phyloP scores from a whole-genome alignment of 2,329 filamentous ascomycete genomes.

The Pezicula radicicola region DNA sequence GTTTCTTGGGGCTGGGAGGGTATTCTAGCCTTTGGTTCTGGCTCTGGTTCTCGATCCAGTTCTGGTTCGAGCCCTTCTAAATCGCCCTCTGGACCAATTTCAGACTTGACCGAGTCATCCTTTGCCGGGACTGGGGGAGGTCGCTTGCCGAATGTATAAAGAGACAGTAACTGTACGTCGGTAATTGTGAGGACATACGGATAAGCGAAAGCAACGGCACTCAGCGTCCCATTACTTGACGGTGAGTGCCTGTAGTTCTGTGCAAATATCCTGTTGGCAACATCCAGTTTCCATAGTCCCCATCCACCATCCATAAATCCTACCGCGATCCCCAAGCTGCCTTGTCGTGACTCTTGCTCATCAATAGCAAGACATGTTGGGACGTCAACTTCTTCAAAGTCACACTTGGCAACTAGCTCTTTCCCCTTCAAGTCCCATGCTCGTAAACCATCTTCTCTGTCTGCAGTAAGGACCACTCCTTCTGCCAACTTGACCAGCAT shows the following conservation, averaged over 20 bases:
- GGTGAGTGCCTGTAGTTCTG: slow-evolving; percentile 18
- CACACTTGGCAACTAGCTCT: slow-evolving; percentile 51
- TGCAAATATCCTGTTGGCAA: slow-evolving; percentile 28
- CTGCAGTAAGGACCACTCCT: slow-evolving; percentile 75
- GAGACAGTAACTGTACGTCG: slow-evolving; percentile 66
- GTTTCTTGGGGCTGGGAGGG: background rate
- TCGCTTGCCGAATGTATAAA: slow-evolving; percentile 60
- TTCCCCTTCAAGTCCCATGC: slow-evolving; percentile 73
- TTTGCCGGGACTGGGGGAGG: slow-evolving; percentile 6
- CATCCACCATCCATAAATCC: slow-evolving; percentile 74
- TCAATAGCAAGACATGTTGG: slow-evolving; percentile 69
- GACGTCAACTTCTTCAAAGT: slow-evolving; percentile 28
- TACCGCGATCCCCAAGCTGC: slow-evolving; percentile 56
- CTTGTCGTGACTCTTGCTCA: slow-evolving; percentile 38
- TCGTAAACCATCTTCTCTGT: slow-evolving; percentile 65
- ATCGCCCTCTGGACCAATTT: background rate
- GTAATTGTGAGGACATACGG: slow-evolving; percentile 82
- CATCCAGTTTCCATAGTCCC: slow-evolving; percentile 62
- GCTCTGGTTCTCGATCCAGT: background rate
- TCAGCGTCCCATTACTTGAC: slow-evolving; percentile 43
- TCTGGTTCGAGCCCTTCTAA: background rate
- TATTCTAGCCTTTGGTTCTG: background rate
- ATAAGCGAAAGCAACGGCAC: slow-evolving; percentile 67
- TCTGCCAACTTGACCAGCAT: slow-evolving; percentile 75
- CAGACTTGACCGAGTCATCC: background rate